Evolutionary conservation across 495 filamentous ascomycete genomes (phyloP), one percentile per base, ranked within the genome.

Genomic region (Articulospora tetracladia): DNA sequence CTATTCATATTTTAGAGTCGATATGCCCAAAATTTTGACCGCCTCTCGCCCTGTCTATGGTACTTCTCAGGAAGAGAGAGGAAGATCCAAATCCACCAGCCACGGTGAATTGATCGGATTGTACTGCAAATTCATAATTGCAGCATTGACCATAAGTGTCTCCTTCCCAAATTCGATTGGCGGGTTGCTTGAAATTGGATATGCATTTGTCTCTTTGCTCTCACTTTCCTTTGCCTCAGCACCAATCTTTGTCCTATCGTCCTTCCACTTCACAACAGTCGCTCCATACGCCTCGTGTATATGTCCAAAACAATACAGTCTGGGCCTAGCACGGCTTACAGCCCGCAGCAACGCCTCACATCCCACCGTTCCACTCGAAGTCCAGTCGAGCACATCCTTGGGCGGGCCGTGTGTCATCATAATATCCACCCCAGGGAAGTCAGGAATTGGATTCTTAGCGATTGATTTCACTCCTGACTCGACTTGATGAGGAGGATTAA

Each of bases 391-490:
- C 1, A 86, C 70, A 0, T 77, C 77, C 11, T 72, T 66, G 0
- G 89, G 88, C 4, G 90, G 90, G 2, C 89, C 87, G 65, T 94
- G 90, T 0, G 89, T 92, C 61, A 93, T 79, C 53, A 86, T 78
- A 1, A 93, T 76, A 64, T 93, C 86, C 3, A 87, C 71, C 1
- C 59, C 67, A 0, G 78, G 71, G 53, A 71, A 82, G 61, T 70
- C 66, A 0, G 78, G 87, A 64, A 81, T 68, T 1, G 57, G 55
- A 41, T 62, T 62, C 44, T 17, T 52, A 0, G 77, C 76, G 26
- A 76, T 75, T 19, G 65, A 71, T 28, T 34, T 57, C 44, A 68
- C 47, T 15, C 63, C 67, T 2, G 60, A 41, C 0, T 63, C 62
- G 12, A 65, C 57, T 7, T 60, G 53, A 2, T 83, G 12, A 20